Evolutionary conservation across 371 early-diverging fungal species (phyloP), one percentile per base, ranked within the genome.

Genomic region (Basidiobolus meristosporus): DNA sequence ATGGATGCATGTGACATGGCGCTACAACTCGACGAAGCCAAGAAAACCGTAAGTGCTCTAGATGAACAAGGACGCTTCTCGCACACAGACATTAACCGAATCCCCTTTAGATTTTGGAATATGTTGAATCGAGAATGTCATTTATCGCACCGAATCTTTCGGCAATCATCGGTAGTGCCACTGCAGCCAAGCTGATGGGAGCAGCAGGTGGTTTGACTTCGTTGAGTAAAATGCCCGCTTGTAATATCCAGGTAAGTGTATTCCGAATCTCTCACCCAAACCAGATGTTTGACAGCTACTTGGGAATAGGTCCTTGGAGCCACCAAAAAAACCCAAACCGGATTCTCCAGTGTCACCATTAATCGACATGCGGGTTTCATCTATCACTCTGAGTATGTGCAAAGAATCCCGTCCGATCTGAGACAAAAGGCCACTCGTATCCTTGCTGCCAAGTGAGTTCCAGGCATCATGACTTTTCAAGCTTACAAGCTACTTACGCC

Each of bases 91-190:
- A n/a, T 6, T 31, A 23, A 1, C 4, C 3, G 29, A 2, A 23
- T 36, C 9, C 9, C 12, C 26, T 11, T 17, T 38, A 77, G 71
- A 77, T 97, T 28, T 65, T 85, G 35, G 71, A 62, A 29, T 95
- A 88, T 59, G 88, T 97, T 14, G 89, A 89, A 52, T 82, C 90
- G 0, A 67, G 90, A 10, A 85, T 95, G 87, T 65, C 67, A 0
- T 62, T 88, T 28, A 82, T 95, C 48, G 95, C 98, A 1, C 98
- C 98, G 11, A 95, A 95, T 40, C 53, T 93, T 1, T 84, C 93
- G 0, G 70, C 77, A 1, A 70, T 97, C 4, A 69, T 95, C 2
- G 93, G 90, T 11, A 75, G 77, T 21, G 62, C 80, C 0, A 78
- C 81, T 0, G 92, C 98, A 0, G 95, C 98, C 11, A 81, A 84